Conservation (phyloP, 805 yeast species). For the Hanseniaspora osmophila region DNA sequence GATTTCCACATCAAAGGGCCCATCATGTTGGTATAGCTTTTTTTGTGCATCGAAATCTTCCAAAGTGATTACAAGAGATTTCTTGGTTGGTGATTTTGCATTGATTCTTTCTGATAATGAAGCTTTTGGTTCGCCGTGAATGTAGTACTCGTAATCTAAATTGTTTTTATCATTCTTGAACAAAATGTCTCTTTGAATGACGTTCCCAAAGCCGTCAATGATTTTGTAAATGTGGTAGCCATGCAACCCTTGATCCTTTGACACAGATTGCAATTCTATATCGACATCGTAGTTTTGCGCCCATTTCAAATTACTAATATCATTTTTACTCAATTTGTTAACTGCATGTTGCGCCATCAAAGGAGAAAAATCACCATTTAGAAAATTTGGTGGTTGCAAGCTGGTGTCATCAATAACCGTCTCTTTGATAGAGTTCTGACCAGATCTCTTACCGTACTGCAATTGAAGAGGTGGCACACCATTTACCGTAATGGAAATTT, state of each 20-base stretch:
- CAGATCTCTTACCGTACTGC: constrained; percentile 35
- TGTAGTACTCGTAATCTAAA: constrained; percentile 32
- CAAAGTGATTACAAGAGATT: constrained; percentile 22
- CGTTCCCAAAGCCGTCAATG: constrained; percentile 55
- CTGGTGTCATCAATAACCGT: constrained; percentile 26
- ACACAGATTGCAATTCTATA: constrained; percentile 29
- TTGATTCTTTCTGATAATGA: constrained; percentile 29
- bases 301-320: constrained; percentile 29
- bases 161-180: constrained; percentile 19
- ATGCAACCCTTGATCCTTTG: constrained; percentile 36
- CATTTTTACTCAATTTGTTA: constrained; percentile 10
- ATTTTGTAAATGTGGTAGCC: constrained; percentile 43
- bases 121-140: constrained; percentile 43
- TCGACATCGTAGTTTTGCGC: constrained; percentile 29
- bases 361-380: constrained; percentile 26
- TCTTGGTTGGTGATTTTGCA: constrained; percentile 25
- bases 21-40: constrained; percentile 15
- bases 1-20: constrained; percentile 25
- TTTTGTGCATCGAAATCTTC: constrained; percentile 9
- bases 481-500: constrained; percentile 36
- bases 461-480: constrained; percentile 74
- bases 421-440: constrained; percentile 20
- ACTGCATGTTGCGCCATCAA: constrained; percentile 23
- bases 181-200: constrained; percentile 28
- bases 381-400: constrained; percentile 36